Base-by-base conservation (phyloP, 495 filamentous ascomycete species). In the Tuber microsphaerosporum region DNA sequence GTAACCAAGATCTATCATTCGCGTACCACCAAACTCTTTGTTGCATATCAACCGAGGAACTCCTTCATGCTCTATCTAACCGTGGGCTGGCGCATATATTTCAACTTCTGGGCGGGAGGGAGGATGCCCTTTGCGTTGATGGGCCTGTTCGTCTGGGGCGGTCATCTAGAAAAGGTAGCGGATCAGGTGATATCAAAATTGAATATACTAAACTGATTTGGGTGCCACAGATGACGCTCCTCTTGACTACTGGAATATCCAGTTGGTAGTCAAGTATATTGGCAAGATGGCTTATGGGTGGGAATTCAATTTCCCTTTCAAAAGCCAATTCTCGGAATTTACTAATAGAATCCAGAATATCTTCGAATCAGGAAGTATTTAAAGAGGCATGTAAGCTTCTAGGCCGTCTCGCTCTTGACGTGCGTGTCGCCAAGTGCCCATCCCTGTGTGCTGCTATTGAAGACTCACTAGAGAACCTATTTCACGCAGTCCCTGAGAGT, bases 331-430 rank as follows among this genome's bases (percentile, higher is more conserved):
- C 31, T 48, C 34, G 20, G 65, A 48, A 20, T 34, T 34, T 71
- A 45, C 43, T 26, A 14, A 34, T 75, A 37, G n/a, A 75, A 9
- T 75, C 71, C 72, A 74, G 39, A 69, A 73, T 48, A 51, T 80
- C 77, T 31, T 71, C 48, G 16, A 44, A 72, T 37, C 19, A n/a
- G 19, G 65, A 48, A 17, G 37, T 80, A 31, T 43, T 80, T 8
- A 71, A 69, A 71, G 74, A 31, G 34, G 31, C 51, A 26, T 80
- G 77, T 7, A 56, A 34, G 34, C 80, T 90, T 34, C 80, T 91
- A 10, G 84, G 91, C 43, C 88, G 90, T 17, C 87, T 93, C 69
- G 85, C 87, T n/a, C 81, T 91, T 14, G 90, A 92, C 78, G 84
- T 83, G 37, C 82, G 86, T 6, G 80, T 91, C 12, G 84, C 86